A percentile compares a stretch with the other conserved stretches of the same genome.
Evolutionary conservation across 495 filamentous ascomycete genomes (phyloP).

Genomic region (Penicillium goetzii): DNA sequence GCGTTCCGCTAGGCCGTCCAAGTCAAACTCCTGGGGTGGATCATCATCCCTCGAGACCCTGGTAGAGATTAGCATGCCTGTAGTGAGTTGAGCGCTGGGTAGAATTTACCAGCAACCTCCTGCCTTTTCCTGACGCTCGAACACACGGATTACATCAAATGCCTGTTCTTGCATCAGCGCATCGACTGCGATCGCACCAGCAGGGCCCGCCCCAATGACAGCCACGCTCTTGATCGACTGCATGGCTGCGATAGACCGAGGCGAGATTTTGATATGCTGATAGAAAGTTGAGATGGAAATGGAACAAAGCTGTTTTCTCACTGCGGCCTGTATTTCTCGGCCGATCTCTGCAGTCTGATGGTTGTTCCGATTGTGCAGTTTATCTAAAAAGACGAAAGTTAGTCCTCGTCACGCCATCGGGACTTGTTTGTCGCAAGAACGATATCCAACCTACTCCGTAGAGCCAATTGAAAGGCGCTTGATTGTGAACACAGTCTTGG

Average conservation of each 20-base stretch:
- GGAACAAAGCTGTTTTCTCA: not conserved
- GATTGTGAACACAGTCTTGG: not conserved
- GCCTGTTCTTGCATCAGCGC: slow-evolving; percentile 58
- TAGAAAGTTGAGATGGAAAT: not conserved
- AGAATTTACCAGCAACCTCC: slow-evolving; percentile 59
- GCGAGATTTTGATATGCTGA: not conserved
- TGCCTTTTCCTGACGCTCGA: slow-evolving; percentile 59
- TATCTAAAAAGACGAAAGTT: slow-evolving; percentile 20
- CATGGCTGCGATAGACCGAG: slow-evolving; percentile 15
- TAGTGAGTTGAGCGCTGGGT: not conserved
- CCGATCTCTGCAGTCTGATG: slow-evolving; percentile 16
- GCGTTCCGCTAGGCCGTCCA: slow-evolving; percentile 46
- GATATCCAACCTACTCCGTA: not conserved
- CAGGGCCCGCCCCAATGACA: slow-evolving; percentile 61
- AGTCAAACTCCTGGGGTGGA: slow-evolving; percentile 38
- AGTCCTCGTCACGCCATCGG: slow-evolving; percentile 32
- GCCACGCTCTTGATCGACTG: slow-evolving; percentile 53
- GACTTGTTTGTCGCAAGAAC: slow-evolving; percentile 23
- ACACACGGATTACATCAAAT: slow-evolving; percentile 61
- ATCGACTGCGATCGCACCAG: slow-evolving; percentile 62
- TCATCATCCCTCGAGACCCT: slow-evolving; percentile 49
- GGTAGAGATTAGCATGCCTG: slow-evolving; percentile 13
- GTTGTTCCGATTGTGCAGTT: not conserved
- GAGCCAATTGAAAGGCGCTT: slow-evolving; percentile 7
- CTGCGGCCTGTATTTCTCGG: slow-evolving; percentile 19